phyloP scores from a whole-genome alignment of 371 early-diverging fungal species.

The Fennellomyces sp. region DNA sequence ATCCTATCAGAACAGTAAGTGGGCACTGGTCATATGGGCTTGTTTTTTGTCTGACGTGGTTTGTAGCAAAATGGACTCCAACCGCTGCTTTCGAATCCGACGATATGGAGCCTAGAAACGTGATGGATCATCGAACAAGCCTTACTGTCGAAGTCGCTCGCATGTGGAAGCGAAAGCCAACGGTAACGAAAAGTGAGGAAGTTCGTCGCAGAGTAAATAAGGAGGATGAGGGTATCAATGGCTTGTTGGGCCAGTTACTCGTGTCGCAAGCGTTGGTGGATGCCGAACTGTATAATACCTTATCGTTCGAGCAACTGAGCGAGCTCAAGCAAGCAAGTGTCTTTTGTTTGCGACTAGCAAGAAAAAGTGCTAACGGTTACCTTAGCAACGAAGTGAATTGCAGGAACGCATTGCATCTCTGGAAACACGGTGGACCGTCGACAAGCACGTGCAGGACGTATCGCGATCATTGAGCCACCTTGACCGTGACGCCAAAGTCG shows the following conservation, averaged over 20 bases:
- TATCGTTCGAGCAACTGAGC: constrained; percentile 59
- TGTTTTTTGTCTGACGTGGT: too few species aligned
- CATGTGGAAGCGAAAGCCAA: constrained; percentile 35
- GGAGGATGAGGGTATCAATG: constrained; percentile 32
- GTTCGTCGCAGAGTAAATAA: not conserved
- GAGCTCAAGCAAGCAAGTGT: constrained; percentile 51
- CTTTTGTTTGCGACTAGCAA: not conserved
- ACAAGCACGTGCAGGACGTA: constrained; percentile 30
- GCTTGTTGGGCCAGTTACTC: constrained; percentile 57
- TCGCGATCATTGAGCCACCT: constrained; percentile 49
- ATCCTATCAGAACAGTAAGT: not conserved
- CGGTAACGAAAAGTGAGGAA: not conserved
- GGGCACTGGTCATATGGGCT: too few species aligned
- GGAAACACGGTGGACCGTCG: constrained; percentile 22
- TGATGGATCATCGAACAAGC: constrained; percentile 16
- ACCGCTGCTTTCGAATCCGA: not conserved
- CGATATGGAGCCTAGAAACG: not conserved
- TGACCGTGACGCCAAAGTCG: constrained; percentile 1
- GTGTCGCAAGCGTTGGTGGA: constrained; percentile 68
- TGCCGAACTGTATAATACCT: constrained; percentile 56
- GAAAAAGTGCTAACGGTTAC: not conserved
- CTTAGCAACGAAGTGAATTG: constrained; percentile 20
- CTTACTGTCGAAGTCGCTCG: constrained; percentile 30
- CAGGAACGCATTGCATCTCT: constrained; percentile 18
- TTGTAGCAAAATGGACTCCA: not conserved